Evolutionary conservation across 1,284 basidiomycete genomes (phyloP).

Genomic region (Testicularia cyperi): DNA sequence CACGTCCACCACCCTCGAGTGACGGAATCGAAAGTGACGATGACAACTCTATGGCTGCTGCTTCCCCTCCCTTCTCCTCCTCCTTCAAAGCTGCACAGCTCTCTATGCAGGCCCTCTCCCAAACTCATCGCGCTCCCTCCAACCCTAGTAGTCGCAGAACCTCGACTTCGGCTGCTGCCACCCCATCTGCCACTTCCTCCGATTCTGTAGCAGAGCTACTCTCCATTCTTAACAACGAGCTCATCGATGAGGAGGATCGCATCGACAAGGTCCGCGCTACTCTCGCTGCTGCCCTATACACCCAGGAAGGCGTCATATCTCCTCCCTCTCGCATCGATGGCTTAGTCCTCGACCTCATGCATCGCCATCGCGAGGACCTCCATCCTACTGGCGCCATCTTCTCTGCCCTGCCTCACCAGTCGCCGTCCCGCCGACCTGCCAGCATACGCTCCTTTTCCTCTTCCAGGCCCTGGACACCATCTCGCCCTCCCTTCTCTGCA

Average conservation of each 20-base stretch:
- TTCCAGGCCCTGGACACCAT: conserved; percentile 43
- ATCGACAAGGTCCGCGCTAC: conserved; percentile 47
- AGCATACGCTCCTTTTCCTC: conserved; percentile 41
- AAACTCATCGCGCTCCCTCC: conserved; percentile 16
- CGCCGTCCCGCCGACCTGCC: conserved; percentile 39
- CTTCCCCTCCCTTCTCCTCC: conserved; percentile 34
- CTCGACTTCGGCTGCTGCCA: conserved; percentile 18
- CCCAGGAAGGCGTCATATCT: conserved; percentile 34
- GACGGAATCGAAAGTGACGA: conserved; percentile 3
- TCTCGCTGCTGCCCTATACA: conserved; percentile 28
- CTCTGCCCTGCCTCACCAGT: conserved; percentile 18
- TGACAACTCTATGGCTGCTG: conserved; percentile 16
- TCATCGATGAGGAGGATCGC: conserved; percentile 45
- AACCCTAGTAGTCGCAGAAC: conserved; percentile 20
- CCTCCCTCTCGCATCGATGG: conserved; percentile 42
- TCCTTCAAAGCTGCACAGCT: conserved; percentile 41
- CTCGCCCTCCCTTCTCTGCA: conserved; percentile 33
- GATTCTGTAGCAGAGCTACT: conserved; percentile 33
- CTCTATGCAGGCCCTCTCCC: conserved; percentile 30
- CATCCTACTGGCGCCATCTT: conserved; percentile 42
- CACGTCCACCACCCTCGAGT: conserved; percentile 7
- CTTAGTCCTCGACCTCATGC: conserved; percentile 50
- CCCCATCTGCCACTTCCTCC: too few species aligned
- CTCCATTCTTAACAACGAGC: conserved; percentile 29
- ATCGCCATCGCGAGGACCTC: conserved; percentile 48